phyloP scores from a whole-genome alignment of 2,329 filamentous ascomycete species.

The Aspergillus proliferans region DNA sequence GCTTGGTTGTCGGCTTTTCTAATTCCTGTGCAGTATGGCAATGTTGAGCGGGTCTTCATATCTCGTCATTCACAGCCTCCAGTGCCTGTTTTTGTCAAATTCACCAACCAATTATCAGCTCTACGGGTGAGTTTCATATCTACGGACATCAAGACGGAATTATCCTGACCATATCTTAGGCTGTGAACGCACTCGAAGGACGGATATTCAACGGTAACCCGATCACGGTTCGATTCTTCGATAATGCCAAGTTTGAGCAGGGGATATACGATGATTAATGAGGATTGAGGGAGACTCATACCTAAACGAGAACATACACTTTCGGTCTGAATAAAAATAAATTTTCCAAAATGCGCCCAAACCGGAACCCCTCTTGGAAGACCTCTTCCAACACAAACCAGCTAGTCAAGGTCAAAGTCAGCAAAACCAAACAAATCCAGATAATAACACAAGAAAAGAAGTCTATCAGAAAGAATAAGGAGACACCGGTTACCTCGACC shows the following conservation, averaged over 20 bases:
- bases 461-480: background rate
- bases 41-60: constrained; percentile 73
- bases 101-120: constrained; percentile 77
- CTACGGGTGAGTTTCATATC: constrained; percentile 59
- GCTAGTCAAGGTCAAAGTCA: background rate
- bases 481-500: background rate
- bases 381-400: no score
- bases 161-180: constrained; percentile 43
- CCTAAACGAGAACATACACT: background rate
- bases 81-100: constrained; percentile 82
- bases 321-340: background rate
- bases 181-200: constrained; percentile 82
- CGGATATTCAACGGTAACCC: constrained; percentile 81
- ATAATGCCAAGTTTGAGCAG: constrained; percentile 72
- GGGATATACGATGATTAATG: constrained; percentile 47
- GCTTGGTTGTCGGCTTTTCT: background rate
- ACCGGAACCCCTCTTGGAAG: no score
- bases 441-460: background rate
- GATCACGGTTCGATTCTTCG: constrained; percentile 76
- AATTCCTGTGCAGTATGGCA: constrained; percentile 59
- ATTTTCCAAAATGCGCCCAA: background rate
- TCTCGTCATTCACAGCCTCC: constrained; percentile 51
- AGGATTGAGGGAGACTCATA: background rate
- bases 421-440: background rate
- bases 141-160: constrained; percentile 1